Evolutionary conservation across 495 filamentous ascomycete genomes (phyloP), one percentile per base, ranked within the genome.

Genomic region (Aspergillus campestris): DNA sequence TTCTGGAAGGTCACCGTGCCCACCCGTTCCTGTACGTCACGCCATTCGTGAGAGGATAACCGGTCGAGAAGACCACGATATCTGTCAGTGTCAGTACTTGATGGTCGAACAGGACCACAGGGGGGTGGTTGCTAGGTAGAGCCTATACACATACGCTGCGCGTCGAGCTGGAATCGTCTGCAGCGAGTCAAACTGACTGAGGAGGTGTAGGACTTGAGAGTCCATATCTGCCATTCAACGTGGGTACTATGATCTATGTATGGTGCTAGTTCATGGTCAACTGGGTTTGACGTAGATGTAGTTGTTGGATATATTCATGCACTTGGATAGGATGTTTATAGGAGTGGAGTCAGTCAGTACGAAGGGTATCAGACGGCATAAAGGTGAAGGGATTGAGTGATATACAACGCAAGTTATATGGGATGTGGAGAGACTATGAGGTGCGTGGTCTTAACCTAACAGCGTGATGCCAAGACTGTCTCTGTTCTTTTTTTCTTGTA

Each of bases 31-130:
- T 62, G 58, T 9, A 64, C 45, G 33, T 61, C 57, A 8, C 65
- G 57, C 58, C 60, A 62, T 54, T 69, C 67, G 38, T 60, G 35
- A 6, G 48, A 44, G 13, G 29, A n/a, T 29, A 70, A 49, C 18
- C 60, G 50, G 38, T 60, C 45, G 13, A 70, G 42, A 34, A 70
- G 45, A 8, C 48, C 50, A 38, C 54, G 51, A 18, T 50, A 60
- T 34, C 65, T 68, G 47, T 6, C 33, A 28, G 7, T 12, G 32
- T 34, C 29, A 44, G 9, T 15, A 28, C 44, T 14, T 34, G 43
- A 40, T 18, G 44, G 41, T 34, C 13, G 24, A 24, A 9, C 32
- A 5, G 3, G 34, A 31, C 3, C 11, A n/a, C 38, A 13, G 11
- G 32, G 14, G 15, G 10, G 24, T 10, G 27, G 7, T 13, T 10